Conservation (phyloP, 352 stramenopile species). For the Globisporangium splendens region DNA sequence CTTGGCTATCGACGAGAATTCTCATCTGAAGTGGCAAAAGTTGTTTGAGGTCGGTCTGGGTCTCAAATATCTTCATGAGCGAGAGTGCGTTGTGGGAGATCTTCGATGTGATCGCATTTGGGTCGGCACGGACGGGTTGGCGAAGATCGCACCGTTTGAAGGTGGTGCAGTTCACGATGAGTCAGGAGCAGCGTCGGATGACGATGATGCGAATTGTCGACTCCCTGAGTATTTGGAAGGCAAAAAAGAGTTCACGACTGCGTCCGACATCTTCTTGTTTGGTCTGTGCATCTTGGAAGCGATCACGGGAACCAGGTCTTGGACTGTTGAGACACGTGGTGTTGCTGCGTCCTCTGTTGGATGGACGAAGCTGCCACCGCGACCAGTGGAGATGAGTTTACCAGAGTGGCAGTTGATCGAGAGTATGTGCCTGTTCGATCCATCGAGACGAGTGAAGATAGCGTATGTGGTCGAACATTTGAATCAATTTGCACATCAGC, state of each 20-base stretch:
- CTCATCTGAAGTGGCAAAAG: conserved; percentile 20
- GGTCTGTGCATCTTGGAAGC: conserved; percentile 47
- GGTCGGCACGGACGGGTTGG: conserved; percentile 17
- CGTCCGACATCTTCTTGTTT: conserved; percentile 49
- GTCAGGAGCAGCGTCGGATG: neutral
- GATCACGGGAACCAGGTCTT: conserved; percentile 3
- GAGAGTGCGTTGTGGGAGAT: conserved; percentile 27
- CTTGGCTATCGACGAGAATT: conserved; percentile 5
- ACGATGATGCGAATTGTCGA: conserved; percentile 18
- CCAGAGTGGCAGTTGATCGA: conserved; percentile 10
- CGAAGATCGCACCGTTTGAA: conserved; percentile 31
- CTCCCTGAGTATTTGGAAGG: conserved; percentile 26
- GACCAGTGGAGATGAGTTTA: neutral
- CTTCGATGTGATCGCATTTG: conserved; percentile 73
- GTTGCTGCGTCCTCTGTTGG: neutral
- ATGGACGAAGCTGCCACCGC: neutral
- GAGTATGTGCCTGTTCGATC: conserved; percentile 8
- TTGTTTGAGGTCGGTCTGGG: conserved; percentile 28
- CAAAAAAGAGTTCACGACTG: conserved; percentile 9
- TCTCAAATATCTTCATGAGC: conserved; percentile 36
- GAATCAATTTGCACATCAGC: neutral
- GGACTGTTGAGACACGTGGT: neutral
- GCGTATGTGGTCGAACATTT: conserved; percentile 7
- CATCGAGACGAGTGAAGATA: conserved; percentile 3
- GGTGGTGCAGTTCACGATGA: conserved; percentile 13